Base-by-base conservation (phyloP, 1,284 basidiomycete genomes). In the Amylostereum areolatum region DNA sequence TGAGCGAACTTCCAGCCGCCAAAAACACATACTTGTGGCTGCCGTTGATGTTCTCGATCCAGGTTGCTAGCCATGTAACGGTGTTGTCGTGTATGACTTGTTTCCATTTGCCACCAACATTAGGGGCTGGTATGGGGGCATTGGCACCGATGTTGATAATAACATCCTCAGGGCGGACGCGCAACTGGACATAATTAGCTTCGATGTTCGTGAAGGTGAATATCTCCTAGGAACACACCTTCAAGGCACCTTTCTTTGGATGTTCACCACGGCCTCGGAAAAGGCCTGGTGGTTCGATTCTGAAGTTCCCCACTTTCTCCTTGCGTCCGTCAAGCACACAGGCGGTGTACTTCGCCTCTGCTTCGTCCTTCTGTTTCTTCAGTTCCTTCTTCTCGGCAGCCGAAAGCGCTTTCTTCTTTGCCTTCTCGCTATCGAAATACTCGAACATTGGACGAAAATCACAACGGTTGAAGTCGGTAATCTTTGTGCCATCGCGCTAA, bases 261-360 rank as follows among this genome's bases (percentile, higher is more conserved):
- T 99, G 97, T 60, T 97, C 93, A 52, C 97, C 97, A 57, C 97
- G 94, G 52, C 97, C 97, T 67, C 96, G 79, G 73, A 99, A 99
- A 40, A 99, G 74, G 39, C 94, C 93, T 18, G 97, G 97, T 63
- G 97, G 97, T 77, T 99, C 97, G 45, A 98, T 86, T 57, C 94
- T 83, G 75, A 99, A 98, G 72, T 99, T 99, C 49, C 97, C 97
- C 47, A 97, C 84, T 67, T 97, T 97, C 73, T 99, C 97, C 69
- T 94, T 95, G 48, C 94, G 83, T 25, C 95, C 96, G 62, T 99
- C 94, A 40, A 99, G 83, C 11, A 86, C 61, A 66, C 96, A 98
- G 34, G 79, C 79, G 41, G 83, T 85, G 68, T 93, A 98, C 54
- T 88, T 88, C 44, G 80, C 83, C 67, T 99, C 97, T 49, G 86